Base-by-base conservation (phyloP, 2,329 filamentous ascomycete species). In the Erysiphe pulchra region DNA sequence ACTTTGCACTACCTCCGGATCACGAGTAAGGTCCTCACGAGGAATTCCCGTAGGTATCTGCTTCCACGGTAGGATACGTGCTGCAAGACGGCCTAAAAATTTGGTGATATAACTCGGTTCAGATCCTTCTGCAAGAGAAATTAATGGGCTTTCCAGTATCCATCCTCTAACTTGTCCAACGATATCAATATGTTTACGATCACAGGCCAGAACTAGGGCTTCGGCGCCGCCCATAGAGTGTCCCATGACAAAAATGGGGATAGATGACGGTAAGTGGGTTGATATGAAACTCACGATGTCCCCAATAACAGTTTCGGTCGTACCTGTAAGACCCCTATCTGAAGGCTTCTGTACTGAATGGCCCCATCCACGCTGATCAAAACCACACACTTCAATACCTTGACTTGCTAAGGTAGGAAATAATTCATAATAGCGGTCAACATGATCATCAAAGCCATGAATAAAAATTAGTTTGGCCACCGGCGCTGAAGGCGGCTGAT, bases 361-460 rank as follows among this genome's bases (percentile, higher is more conserved):
- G 49, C 86, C 86, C 85, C 85, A 94, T 59, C 86, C 85, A 59
- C 75, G 76, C 65, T 93, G 86, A 60, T 94, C 86, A 59, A 86
- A 81, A 50, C 73, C 69, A 56, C 79, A 73, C 42, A 83, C 71
- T 55, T 81, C 75, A 54, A 94, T 85, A 50, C 80, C 81, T 46
- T 69, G 69, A 11, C 66, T 63, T 18, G 80, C 77, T 42, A 94
- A 70, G 13, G 63, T 64, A 6, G 75, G 69, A 62, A 90, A 87
- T 55, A 93, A 70, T 46, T 69, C 68, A 57, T 75, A 70, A 63
- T 93, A 92, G 48, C 75, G 72, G 61, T 80, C 75, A 59, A 80
- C 65, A 61, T 92, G 83, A 61, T 93, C 86, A 60, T 75, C 84
- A 67, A 86, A 94, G 55, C 86, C 86, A 63, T 94, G 86, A 50